Conservation (phyloP, 2,329 filamentous ascomycete species). For the Exophiala lecanii-corni region DNA sequence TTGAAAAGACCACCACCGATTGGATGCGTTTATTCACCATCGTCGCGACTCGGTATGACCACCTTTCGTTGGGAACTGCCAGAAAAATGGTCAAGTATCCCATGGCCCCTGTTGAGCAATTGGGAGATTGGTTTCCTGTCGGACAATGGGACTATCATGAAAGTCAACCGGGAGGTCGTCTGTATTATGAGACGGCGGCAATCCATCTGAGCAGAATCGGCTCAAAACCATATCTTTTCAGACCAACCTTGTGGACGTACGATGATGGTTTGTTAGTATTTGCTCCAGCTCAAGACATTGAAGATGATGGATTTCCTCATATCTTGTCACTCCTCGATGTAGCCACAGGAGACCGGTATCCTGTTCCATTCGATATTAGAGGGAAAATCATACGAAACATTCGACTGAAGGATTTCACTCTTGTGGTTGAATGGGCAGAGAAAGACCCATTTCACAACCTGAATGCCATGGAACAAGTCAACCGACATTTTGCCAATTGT, state of each 20-base stretch:
- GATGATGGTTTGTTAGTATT: slow-evolving; percentile 56
- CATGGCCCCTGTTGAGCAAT: slow-evolving; percentile 35
- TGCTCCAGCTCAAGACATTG: slow-evolving; percentile 32
- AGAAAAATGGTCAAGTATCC: slow-evolving; percentile 44
- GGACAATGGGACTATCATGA: slow-evolving; percentile 40
- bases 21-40: slow-evolving; percentile 14
- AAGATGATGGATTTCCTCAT: slow-evolving; percentile 28
- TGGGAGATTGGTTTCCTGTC: slow-evolving; percentile 35
- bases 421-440: slow-evolving; percentile 63
- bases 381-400: slow-evolving; percentile 52
- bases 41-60: slow-evolving; percentile 52
- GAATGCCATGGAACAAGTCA: slow-evolving; percentile 48
- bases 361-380: slow-evolving; percentile 49
- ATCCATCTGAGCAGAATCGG: slow-evolving; percentile 20
- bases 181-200: slow-evolving; percentile 25
- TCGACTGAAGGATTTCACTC: slow-evolving; percentile 49
- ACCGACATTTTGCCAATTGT: slow-evolving; percentile 57
- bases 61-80: slow-evolving; percentile 48
- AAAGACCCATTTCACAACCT: slow-evolving; percentile 47
- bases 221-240: slow-evolving; percentile 33
- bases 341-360: slow-evolving; percentile 37
- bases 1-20: background rate
- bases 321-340: slow-evolving; percentile 49
- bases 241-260: slow-evolving; percentile 50
- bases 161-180: slow-evolving; percentile 28